Evolutionary conservation across 1,139 yeast genomes (phyloP).

Genomic region (Yamadazyma sp.): DNA sequence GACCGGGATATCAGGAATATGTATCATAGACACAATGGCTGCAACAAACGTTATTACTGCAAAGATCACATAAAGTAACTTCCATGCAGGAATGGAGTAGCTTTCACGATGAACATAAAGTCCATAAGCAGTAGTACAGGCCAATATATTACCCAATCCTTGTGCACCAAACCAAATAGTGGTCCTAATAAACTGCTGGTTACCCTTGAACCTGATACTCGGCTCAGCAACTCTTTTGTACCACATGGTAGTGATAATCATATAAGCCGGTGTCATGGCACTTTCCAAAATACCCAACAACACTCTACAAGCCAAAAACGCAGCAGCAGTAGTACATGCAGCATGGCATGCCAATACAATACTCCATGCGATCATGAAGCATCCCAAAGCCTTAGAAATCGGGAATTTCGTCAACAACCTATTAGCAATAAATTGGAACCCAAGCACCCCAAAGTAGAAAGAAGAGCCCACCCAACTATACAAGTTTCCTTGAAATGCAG

Average conservation of each 20-base stretch:
- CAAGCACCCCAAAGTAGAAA: constrained; percentile 51
- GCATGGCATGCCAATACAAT: constrained; percentile 22
- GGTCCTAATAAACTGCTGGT: constrained; percentile 18
- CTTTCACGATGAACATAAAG: constrained; percentile 20
- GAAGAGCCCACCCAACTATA: constrained; percentile 57
- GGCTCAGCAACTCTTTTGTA: constrained; percentile 9
- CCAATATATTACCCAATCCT: constrained; percentile 9
- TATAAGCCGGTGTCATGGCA: constrained; percentile 37
- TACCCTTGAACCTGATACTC: constrained; percentile 6
- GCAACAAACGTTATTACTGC: constrained; percentile 24
- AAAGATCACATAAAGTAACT: constrained; percentile 22
- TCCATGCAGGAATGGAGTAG: constrained; percentile 24
- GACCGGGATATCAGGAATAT: constrained; percentile 27
- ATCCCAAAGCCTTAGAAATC: constrained; percentile 21
- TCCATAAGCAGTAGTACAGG: constrained; percentile 20
- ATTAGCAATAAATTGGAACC: constrained; percentile 45
- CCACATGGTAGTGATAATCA: constrained; percentile 24
- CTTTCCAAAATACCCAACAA: constrained; percentile 54
- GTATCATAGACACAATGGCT: constrained; percentile 21
- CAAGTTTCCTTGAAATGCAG: constrained; percentile 42
- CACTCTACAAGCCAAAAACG: constrained; percentile 23
- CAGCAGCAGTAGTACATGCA: constrained; percentile 22
- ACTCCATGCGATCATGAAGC: constrained; percentile 25
- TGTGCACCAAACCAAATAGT: constrained; percentile 15
- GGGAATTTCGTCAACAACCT: constrained; percentile 34